Evolutionary conservation across 176 grass and related monocot species (phyloP).

Genomic region (Phoenix roebelenii): DNA sequence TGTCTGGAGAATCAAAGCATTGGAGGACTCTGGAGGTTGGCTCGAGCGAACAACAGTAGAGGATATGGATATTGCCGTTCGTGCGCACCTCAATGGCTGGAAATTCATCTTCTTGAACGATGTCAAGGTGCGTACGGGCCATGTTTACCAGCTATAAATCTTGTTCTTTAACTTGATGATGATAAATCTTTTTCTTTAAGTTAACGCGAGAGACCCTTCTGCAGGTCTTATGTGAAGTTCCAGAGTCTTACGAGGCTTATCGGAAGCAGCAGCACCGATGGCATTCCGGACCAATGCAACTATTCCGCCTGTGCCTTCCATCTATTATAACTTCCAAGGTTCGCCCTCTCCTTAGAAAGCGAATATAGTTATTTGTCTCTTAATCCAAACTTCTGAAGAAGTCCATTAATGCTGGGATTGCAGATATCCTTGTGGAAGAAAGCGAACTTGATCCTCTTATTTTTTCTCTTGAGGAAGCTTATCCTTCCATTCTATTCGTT

Average conservation of each 20-base stretch:
- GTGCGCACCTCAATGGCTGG: slow-evolving; percentile 67
- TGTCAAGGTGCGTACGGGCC: slow-evolving; percentile 35
- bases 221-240: slow-evolving; percentile 74
- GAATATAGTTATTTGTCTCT: not conserved
- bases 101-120: slow-evolving; percentile 82
- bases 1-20: slow-evolving; percentile 71
- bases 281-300: slow-evolving; percentile 86
- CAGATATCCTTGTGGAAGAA: slow-evolving; percentile 76
- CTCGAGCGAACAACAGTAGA: slow-evolving; percentile 70
- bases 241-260: slow-evolving; percentile 74
- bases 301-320: slow-evolving; percentile 54
- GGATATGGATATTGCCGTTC: slow-evolving; percentile 83
- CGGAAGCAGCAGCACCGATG: slow-evolving; percentile 71
- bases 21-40: slow-evolving; percentile 78
- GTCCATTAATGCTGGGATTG: slow-evolving; percentile 5
- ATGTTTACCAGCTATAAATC: not conserved
- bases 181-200: too few relatives aligned
- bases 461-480: slow-evolving; percentile 80
- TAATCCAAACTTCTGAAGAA: slow-evolving; percentile 20
- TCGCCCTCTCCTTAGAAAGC: not conserved
- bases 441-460: slow-evolving; percentile 66
- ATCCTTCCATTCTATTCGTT: slow-evolving; percentile 85
- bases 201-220: not conserved
- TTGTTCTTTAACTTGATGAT: not conserved
- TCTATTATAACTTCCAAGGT: slow-evolving; percentile 66